These are phyloP conservation scores for Annulohypoxylon nitens DNA, from an alignment of 495 filamentous ascomycete species.

Conservation along the genomic window DNA sequence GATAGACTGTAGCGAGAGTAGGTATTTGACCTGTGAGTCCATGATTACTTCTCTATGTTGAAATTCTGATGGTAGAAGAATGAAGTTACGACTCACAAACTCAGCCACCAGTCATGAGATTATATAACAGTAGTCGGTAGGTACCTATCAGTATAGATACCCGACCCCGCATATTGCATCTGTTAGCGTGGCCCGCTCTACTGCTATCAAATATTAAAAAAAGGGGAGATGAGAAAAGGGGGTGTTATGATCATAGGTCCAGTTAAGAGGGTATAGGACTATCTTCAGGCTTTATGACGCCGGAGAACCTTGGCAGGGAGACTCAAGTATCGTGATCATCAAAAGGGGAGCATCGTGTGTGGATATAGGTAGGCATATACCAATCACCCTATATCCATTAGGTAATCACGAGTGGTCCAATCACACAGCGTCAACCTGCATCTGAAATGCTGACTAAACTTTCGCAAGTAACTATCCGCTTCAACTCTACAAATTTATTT, in stretches of 20 bases:
- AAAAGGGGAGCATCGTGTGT: background rate
- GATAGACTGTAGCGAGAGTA: background rate
- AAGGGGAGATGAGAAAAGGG: slow-evolving; percentile 1
- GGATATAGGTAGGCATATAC: background rate
- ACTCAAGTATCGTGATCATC: background rate
- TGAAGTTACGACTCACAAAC: background rate
- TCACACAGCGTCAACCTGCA: background rate
- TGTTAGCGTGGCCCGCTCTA: slow-evolving; percentile 5
- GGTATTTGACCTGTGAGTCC: slow-evolving; percentile 15
- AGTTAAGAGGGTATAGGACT: background rate
- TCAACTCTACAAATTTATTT: slow-evolving; percentile 10
- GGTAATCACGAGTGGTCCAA: too few relatives aligned
- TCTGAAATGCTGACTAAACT: background rate
- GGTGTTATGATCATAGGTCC: background rate
- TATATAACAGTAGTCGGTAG: slow-evolving; percentile 4
- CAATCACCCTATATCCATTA: background rate
- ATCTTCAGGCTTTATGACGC: background rate
- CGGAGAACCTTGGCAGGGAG: background rate
- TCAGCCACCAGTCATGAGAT: background rate
- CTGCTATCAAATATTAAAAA: slow-evolving; percentile 2
- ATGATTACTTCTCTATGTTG: background rate
- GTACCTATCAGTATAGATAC: slow-evolving; percentile 4
- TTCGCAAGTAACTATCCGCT: background rate
- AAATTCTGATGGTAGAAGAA: background rate
- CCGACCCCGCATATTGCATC: slow-evolving; percentile 19